Conservation (phyloP, 2,329 filamentous ascomycete genomes). For the Neonectria hederae region DNA sequence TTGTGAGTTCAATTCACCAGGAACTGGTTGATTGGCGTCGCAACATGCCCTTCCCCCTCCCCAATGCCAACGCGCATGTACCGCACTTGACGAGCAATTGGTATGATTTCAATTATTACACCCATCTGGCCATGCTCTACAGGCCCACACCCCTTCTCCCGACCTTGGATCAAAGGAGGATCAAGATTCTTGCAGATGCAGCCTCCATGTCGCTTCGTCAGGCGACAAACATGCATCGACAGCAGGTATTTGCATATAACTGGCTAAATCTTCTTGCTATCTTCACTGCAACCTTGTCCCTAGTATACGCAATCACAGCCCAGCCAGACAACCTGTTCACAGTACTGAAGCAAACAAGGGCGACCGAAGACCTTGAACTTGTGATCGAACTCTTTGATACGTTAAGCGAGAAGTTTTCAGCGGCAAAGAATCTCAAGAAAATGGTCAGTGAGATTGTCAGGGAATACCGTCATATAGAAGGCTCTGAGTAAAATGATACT, state of each 20-base stretch:
- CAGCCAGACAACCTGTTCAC: conserved; percentile 46
- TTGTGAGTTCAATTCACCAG: conserved; percentile 49
- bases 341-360: conserved; percentile 41
- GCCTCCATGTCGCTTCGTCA: conserved; percentile 55
- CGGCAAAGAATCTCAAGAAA: conserved; percentile 41
- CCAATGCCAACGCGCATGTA: conserved; percentile 49
- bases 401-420: conserved; percentile 44
- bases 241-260: conserved; percentile 53
- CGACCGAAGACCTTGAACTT: conserved; percentile 45
- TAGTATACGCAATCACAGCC: conserved; percentile 55
- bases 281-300: conserved; percentile 54
- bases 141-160: conserved; percentile 55
- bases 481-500: not conserved
- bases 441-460: conserved; percentile 40
- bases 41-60: conserved; percentile 55
- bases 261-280: conserved; percentile 53
- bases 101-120: conserved; percentile 61
- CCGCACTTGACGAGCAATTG: conserved; percentile 55
- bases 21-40: conserved; percentile 56
- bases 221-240: conserved; percentile 49
- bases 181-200: conserved; percentile 51
- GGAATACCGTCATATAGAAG: conserved; percentile 25
- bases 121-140: conserved; percentile 56
- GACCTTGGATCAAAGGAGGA: conserved; percentile 45
- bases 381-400: conserved; percentile 46